These are phyloP conservation scores for Talaromyces sp. DNA, from an alignment of 2,329 filamentous ascomycete species.

Conservation along the genomic window DNA sequence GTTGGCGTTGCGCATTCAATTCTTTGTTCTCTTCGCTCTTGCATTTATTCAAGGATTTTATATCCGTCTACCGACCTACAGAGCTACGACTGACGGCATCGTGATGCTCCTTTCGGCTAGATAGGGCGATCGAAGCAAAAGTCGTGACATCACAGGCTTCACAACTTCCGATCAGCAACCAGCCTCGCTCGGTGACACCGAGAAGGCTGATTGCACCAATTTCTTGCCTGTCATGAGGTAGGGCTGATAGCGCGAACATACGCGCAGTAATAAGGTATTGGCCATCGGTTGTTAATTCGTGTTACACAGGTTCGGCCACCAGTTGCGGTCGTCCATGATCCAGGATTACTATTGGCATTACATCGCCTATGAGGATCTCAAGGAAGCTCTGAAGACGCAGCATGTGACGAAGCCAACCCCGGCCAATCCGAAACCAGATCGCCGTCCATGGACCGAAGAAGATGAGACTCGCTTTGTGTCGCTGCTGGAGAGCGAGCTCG, in stretches of 20 bases:
- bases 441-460: slow-evolving; percentile 77
- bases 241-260: neutral
- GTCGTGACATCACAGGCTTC: neutral
- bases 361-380: slow-evolving; percentile 90
- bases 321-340: slow-evolving; percentile 91
- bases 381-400: slow-evolving; percentile 74
- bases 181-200: neutral
- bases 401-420: slow-evolving; percentile 50
- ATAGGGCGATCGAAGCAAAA: neutral
- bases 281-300: neutral
- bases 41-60: neutral
- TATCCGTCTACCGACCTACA: neutral
- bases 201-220: neutral
- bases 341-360: slow-evolving; percentile 98
- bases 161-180: neutral
- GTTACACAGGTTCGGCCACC: slow-evolving; percentile 73
- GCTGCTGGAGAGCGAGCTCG: slow-evolving; percentile 82
- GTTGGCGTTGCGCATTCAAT: neutral
- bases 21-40: neutral
- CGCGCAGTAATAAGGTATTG: neutral
- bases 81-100: neutral
- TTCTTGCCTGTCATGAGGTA: slow-evolving; percentile 3
- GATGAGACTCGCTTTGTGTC: slow-evolving; percentile 86
- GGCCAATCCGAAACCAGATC: slow-evolving; percentile 43
- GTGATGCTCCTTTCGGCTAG: neutral